Conservation (phyloP, 2,329 filamentous ascomycete species). For the Botrytis pseudocinerea region DNA sequence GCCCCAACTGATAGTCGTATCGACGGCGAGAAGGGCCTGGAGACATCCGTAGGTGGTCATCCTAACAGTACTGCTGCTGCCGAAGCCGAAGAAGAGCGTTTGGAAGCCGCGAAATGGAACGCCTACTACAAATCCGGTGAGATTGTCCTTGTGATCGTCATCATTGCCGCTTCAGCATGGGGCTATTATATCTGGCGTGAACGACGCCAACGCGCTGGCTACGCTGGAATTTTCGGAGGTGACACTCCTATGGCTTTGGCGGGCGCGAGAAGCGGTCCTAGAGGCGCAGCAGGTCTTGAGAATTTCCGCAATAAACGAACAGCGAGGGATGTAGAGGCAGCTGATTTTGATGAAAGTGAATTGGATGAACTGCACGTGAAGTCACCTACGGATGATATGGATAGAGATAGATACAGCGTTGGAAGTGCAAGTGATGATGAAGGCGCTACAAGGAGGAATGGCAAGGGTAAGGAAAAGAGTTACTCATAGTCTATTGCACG, state of each 20-base stretch:
- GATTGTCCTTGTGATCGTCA: conserved; percentile 65
- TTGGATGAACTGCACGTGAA: conserved; percentile 58
- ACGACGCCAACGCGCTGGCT: conserved; percentile 56
- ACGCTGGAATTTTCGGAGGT: conserved; percentile 47
- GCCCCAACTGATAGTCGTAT: conserved; percentile 65
- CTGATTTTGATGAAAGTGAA: conserved; percentile 66
- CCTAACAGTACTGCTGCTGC: conserved; percentile 66
- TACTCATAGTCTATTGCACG: conserved; percentile 19
- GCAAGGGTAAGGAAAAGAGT: conserved; percentile 27
- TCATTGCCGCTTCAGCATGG: conserved; percentile 62
- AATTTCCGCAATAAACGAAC: conserved; percentile 50
- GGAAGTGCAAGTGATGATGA: conserved; percentile 60
- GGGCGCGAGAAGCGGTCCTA: conserved; percentile 32
- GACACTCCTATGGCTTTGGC: conserved; percentile 38
- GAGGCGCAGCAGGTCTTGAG: conserved; percentile 46
- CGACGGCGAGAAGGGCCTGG: conserved; percentile 67
- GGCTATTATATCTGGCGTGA: conserved; percentile 65
- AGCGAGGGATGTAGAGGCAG: conserved; percentile 59
- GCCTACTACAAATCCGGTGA: conserved; percentile 73
- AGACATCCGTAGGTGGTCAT: conserved; percentile 66
- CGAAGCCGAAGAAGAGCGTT: conserved; percentile 60
- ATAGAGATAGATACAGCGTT: conserved; percentile 55
- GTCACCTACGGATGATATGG: conserved; percentile 41
- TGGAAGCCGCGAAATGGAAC: conserved; percentile 67
- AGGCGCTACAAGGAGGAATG: conserved; percentile 32